phyloP scores from a whole-genome alignment of 2,329 filamentous ascomycete species.

The Pestalotiopsis sp. region DNA sequence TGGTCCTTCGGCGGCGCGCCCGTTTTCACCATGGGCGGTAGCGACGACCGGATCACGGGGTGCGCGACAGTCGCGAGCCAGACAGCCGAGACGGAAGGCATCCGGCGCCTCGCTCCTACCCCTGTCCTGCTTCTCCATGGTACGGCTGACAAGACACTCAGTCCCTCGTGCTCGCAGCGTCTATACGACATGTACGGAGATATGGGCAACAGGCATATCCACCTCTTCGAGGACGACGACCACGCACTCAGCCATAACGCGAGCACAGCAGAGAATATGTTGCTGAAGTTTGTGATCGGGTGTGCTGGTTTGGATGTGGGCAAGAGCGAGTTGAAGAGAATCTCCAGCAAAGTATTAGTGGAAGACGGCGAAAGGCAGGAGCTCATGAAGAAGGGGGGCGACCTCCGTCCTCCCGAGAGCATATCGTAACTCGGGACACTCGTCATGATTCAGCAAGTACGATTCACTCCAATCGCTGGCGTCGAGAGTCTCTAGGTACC shows the following conservation, averaged over 20 bases:
- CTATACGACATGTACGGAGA: slow-evolving; percentile 39
- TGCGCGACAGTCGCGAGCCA: slow-evolving; percentile 43
- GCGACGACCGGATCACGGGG: slow-evolving; percentile 23
- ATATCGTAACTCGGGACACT: not conserved
- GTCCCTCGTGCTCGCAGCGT: slow-evolving; percentile 33
- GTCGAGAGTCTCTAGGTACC: no score
- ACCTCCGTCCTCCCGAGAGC: slow-evolving; percentile 36
- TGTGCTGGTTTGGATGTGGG: slow-evolving; percentile 30
- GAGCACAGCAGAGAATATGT: slow-evolving; percentile 37
- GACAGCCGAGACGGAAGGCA: slow-evolving; percentile 37
- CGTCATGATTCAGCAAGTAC: not conserved
- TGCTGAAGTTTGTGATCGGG: slow-evolving; percentile 39
- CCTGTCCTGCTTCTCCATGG: slow-evolving; percentile 42
- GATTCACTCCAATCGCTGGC: not conserved
- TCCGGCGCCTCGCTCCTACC: slow-evolving; percentile 32
- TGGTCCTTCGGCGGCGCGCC: slow-evolving; percentile 46
- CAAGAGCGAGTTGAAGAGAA: slow-evolving; percentile 22
- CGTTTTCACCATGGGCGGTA: slow-evolving; percentile 39
- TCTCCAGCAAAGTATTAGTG: slow-evolving; percentile 21
- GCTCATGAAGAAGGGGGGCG: slow-evolving; percentile 35
- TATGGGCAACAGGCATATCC: slow-evolving; percentile 33
- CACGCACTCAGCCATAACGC: slow-evolving; percentile 42
- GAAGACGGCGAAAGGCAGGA: slow-evolving; percentile 27
- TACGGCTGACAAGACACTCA: slow-evolving; percentile 38
- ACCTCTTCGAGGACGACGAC: slow-evolving; percentile 41